A percentile compares a stretch with the other conserved stretches of the same genome.
phyloP scores from a whole-genome alignment of 257 asterid species.

The Ajuga chamaepitys region DNA sequence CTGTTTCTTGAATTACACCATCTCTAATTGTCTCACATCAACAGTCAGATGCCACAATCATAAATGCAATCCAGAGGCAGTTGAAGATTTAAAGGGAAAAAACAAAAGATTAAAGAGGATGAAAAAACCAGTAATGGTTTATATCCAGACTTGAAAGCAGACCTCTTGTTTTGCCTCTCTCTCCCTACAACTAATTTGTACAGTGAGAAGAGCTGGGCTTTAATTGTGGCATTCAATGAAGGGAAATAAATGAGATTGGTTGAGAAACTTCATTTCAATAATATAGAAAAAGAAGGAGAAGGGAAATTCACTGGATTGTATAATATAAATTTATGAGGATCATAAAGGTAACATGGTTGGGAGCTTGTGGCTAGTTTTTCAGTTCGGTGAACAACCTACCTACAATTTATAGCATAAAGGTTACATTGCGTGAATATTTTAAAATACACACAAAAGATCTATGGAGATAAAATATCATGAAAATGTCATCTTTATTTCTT shows the following conservation, averaged over 20 bases:
- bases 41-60: conserved; percentile 46
- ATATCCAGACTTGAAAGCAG: conserved; percentile 18
- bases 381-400: conserved; percentile 87
- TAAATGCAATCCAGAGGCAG: conserved; percentile 59
- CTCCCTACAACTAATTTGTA: conserved; percentile 54
- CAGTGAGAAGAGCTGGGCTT: conserved; percentile 47
- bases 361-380: conserved; percentile 40
- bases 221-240: conserved; percentile 71
- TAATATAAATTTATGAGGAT: conserved; percentile 22
- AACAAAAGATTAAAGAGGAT: conserved; percentile 10
- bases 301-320: not conserved
- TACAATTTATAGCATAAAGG: conserved; percentile 42
- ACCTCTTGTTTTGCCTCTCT: conserved; percentile 16
- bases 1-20: conserved; percentile 60
- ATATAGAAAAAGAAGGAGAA: not conserved
- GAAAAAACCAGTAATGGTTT: conserved; percentile 19
- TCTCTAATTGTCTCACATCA: conserved; percentile 27
- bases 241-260: conserved; percentile 74
- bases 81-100: conserved; percentile 30
- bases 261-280: conserved; percentile 37
- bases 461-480: not conserved
- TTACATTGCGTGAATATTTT: conserved; percentile 35
- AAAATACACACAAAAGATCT: not conserved
- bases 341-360: conserved; percentile 55
- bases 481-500: conserved; percentile 15